These are phyloP conservation scores for Botrytis sinoallii DNA, from an alignment of 2,329 filamentous ascomycete species.

Conservation along the genomic window DNA sequence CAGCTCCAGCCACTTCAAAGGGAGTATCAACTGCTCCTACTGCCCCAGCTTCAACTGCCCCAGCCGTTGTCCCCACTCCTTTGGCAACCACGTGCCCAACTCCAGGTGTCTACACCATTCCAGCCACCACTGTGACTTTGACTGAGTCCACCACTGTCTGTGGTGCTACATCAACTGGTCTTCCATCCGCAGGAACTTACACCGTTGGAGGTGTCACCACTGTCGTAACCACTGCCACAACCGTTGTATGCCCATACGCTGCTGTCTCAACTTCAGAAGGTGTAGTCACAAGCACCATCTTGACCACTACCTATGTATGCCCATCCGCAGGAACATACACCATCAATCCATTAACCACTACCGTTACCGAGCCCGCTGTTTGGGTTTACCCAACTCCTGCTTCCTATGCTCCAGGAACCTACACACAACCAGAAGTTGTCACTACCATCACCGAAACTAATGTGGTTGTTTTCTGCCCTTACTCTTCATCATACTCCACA, in stretches of 20 bases:
- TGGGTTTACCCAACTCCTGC: constrained; percentile 65
- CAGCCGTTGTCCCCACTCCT: constrained; percentile 45
- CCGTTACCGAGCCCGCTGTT: constrained; percentile 51
- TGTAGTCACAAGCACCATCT: constrained; percentile 64
- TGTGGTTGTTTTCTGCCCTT: constrained; percentile 70
- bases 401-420: constrained; percentile 66
- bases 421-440: constrained; percentile 64
- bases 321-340: constrained; percentile 72
- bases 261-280: constrained; percentile 57
- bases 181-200: constrained; percentile 61
- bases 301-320: constrained; percentile 71
- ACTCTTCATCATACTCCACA: constrained; percentile 42
- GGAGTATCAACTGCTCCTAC: constrained; percentile 2
- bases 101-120: constrained; percentile 72
- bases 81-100: constrained; percentile 55
- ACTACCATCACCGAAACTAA: constrained; percentile 68
- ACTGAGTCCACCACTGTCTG: constrained; percentile 65
- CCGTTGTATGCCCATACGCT: constrained; percentile 67
- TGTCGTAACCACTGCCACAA: constrained; percentile 62
- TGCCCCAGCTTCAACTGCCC: constrained; percentile 36
- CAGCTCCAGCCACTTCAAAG: constrained; percentile 13
- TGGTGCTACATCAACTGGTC: constrained; percentile 57
- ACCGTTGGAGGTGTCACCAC: constrained; percentile 72
- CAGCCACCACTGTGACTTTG: constrained; percentile 67
- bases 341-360: constrained; percentile 65